Evolutionary conservation across 1,139 yeast species (phyloP), one percentile per base, ranked within the genome.

Genomic region (Pichia sp.): DNA sequence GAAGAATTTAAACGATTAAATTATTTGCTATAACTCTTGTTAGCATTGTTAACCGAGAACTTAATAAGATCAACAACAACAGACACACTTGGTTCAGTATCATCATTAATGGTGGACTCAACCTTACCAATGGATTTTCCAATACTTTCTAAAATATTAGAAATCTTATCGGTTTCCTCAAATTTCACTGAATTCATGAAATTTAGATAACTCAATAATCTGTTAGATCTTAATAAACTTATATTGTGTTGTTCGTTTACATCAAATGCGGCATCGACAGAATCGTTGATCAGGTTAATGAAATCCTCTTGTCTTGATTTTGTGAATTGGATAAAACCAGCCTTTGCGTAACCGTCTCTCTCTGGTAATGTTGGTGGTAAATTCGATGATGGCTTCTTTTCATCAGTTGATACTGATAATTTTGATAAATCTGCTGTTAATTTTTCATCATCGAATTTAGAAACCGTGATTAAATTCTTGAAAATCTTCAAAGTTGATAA

Each of bases 401-500:
- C 33, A 10, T 30, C 21, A 11, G 32, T 11, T 11, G 34, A 17
- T 6, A 44, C 14, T 11, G 37, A 17, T 7, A 44, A 12, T 2
- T 42, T 17, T 8, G 17, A 3, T 6, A 51, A 34, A 32, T 32
- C 37, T 14, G 34, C 38, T 9, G 52, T 41, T 14, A 56, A 28
- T 4, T 45, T 45, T 17, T 51, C 45, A 21, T 20, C 33, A 19
- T 49, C 53, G 9, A 51, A 47, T 42, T 55, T 67, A 12, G 56
- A 57, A 51, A 72, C 67, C 27, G 72, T 19, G 38, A 59, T 41
- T 32, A 88, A 70, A 53, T 82, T 86, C 61, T 85, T 89, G 57
- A 88, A 72, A 24, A 87, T 77, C 3, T 83, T 79, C 15, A 87
- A 73, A 42, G 83, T 68, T 3, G 80, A 79, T 24, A 81, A 73